These are phyloP conservation scores for Lecanoromycetidae sp. DNA, from an alignment of 2,329 filamentous ascomycete species.

Conservation along the genomic window DNA sequence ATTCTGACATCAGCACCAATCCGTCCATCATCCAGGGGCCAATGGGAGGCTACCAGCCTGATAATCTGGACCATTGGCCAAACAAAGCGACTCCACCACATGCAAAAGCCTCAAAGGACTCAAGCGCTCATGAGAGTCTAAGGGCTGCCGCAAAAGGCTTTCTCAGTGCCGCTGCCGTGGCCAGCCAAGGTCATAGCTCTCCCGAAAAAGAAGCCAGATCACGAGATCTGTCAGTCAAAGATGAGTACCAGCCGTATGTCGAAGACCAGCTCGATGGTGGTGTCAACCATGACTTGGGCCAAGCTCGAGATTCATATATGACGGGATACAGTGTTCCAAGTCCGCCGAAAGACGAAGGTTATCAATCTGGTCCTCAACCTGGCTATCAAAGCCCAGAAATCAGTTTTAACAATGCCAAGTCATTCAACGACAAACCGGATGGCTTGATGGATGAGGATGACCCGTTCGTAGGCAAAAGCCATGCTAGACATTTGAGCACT, in stretches of 20 bases:
- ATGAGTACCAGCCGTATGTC: slow-evolving; percentile 4
- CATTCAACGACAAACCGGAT: slow-evolving; percentile 39
- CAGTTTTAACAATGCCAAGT: slow-evolving; percentile 38
- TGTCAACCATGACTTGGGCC: slow-evolving; percentile 28
- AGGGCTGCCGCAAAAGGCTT: slow-evolving; percentile 29
- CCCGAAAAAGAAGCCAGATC: slow-evolving; percentile 40
- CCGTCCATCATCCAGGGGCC: slow-evolving; percentile 72
- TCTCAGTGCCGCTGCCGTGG: slow-evolving; percentile 38
- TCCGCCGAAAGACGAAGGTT: slow-evolving; percentile 70
- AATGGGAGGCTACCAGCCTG: slow-evolving; percentile 44
- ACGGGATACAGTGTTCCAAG: slow-evolving; percentile 33
- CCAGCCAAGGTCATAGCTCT: slow-evolving; percentile 18
- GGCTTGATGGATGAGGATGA: slow-evolving; percentile 44
- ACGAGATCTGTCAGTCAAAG: slow-evolving; percentile 21
- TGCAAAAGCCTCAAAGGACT: slow-evolving; percentile 25
- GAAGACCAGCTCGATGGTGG: slow-evolving; percentile 22
- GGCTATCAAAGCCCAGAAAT: slow-evolving; percentile 37
- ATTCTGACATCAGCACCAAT: slow-evolving; percentile 65
- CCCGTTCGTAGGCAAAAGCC: slow-evolving; percentile 50
- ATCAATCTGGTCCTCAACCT: slow-evolving; percentile 63
- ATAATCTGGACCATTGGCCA: slow-evolving; percentile 41
- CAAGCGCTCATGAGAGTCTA: slow-evolving; percentile 32
- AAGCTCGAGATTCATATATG: slow-evolving; percentile 26
- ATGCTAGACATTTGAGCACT: slow-evolving; percentile 62
- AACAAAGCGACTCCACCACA: slow-evolving; percentile 43